Percentiles rank a stretch among this genome's conserved stretches.
Conservation (phyloP, 169 alveolate genomes). For the Plasmodium fragile region DNA sequence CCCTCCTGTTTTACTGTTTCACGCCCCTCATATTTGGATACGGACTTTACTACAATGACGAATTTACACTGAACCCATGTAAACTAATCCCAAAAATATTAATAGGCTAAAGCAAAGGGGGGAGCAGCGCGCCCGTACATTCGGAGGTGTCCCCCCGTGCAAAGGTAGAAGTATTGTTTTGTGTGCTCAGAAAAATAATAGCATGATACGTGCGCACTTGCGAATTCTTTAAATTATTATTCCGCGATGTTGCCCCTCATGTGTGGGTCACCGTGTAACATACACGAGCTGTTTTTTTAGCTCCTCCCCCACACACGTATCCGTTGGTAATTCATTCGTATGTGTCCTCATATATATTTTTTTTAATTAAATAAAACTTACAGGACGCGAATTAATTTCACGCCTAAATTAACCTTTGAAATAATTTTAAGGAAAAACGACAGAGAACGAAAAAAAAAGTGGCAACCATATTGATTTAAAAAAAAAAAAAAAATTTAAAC, state of each 20-base stretch:
- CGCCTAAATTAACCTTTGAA: background rate
- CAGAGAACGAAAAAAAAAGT: background rate
- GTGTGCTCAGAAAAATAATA: background rate
- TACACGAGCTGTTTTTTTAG: background rate
- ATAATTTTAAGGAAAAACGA: background rate
- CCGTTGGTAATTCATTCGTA: background rate
- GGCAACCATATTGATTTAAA: background rate
- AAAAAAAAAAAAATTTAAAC: background rate
- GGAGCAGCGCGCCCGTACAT: background rate
- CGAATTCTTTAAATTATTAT: background rate
- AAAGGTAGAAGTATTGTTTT: background rate
- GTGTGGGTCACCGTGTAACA: background rate
- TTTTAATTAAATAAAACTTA: background rate
- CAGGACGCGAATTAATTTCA: background rate
- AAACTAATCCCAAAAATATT: conserved; percentile 67
- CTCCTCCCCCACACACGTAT: background rate
- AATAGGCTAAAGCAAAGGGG: conserved; percentile 16
- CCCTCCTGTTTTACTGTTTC: conserved; percentile 53
- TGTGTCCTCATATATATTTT: conserved; percentile 1
- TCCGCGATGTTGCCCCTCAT: background rate
- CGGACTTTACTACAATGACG: conserved; percentile 64
- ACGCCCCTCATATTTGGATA: conserved; percentile 75
- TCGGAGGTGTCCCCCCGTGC: background rate
- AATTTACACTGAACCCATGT: conserved; percentile 60
- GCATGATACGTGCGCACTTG: background rate